Percentiles rank a stretch among this genome's conserved stretches.
phyloP scores from a whole-genome alignment of 192 early-diverging fungal species.

The Dissophora ornata region DNA sequence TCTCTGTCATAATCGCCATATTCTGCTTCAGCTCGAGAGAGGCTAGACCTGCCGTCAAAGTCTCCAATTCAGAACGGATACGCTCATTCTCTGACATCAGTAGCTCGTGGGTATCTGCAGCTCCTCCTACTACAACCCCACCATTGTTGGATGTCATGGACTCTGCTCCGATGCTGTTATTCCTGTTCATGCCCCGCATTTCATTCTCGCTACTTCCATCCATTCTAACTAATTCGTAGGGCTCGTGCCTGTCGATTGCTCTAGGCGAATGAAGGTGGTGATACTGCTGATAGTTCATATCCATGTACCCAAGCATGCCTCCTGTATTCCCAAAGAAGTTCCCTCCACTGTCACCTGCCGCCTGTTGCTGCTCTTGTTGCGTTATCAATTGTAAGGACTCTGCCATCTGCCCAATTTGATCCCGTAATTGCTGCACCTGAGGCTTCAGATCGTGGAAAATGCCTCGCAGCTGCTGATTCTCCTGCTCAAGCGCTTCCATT shows the following conservation, averaged over 20 bases:
- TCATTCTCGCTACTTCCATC: conserved; percentile 23
- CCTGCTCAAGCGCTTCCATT: conserved; percentile 54
- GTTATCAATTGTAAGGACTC: conserved; percentile 45
- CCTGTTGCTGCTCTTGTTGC: conserved; percentile 35
- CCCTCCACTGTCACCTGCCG: not conserved
- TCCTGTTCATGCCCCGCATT: conserved; percentile 15
- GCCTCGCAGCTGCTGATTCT: conserved; percentile 59
- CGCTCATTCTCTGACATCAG: conserved; percentile 65
- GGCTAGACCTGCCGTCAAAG: conserved; percentile 62
- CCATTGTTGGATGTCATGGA: conserved; percentile 18
- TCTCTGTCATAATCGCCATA: conserved; percentile 75
- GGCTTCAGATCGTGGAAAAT: conserved; percentile 45
- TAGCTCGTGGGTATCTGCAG: conserved; percentile 49
- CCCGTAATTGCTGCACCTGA: conserved; percentile 41
- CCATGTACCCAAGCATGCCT: conserved; percentile 30
- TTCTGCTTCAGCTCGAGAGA: conserved; percentile 76
- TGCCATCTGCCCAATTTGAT: conserved; percentile 39
- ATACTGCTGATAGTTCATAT: conserved; percentile 14
- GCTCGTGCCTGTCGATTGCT: conserved; percentile 12
- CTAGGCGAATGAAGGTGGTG: not conserved
- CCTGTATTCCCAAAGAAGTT: conserved; percentile 10
- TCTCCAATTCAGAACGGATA: conserved; percentile 66
- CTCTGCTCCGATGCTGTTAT: conserved; percentile 40
- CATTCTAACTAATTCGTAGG: conserved; percentile 9
- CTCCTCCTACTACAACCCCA: not conserved